Conservation (phyloP, 1,284 basidiomycete species). For the Boletellus deceptivus region DNA sequence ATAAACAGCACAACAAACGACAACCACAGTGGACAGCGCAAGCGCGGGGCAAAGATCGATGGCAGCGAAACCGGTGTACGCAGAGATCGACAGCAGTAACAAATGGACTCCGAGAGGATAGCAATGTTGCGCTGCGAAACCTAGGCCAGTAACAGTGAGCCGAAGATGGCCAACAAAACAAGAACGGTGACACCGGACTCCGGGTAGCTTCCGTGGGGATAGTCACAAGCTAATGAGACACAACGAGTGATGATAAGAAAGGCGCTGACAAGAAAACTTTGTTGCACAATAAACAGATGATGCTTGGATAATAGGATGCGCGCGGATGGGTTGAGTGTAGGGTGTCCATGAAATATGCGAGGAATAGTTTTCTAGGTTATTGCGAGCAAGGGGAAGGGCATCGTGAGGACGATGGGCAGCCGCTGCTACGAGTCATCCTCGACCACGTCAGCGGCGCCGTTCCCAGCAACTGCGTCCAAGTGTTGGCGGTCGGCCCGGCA, state of each 20-base stretch:
- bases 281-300: constrained; percentile 35
- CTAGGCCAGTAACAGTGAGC: background rate
- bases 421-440: constrained; percentile 24
- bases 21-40: constrained; percentile 9
- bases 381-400: background rate
- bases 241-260: constrained; percentile 19
- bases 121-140: constrained; percentile 13
- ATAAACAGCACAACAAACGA: constrained; percentile 14
- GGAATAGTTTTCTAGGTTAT: constrained; percentile 20
- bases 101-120: constrained; percentile 17
- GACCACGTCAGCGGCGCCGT: constrained; percentile 13
- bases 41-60: constrained; percentile 17
- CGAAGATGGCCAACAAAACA: constrained; percentile 16
- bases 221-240: constrained; percentile 19
- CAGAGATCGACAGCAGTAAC: constrained; percentile 27
- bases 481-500: constrained; percentile 38
- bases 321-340: constrained; percentile 22
- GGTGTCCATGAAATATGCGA: constrained; percentile 32
- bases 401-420: background rate
- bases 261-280: constrained; percentile 21
- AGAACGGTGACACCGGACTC: constrained; percentile 9
- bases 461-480: constrained; percentile 24
- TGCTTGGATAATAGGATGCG: constrained; percentile 29
- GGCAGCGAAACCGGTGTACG: constrained; percentile 12
- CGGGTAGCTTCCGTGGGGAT: constrained; percentile 5